Percentiles rank a stretch among this genome's conserved stretches.
These are phyloP conservation scores for Suillus luteus DNA, from an alignment of 768 basidiomycete genomes.

Conservation along the genomic window DNA sequence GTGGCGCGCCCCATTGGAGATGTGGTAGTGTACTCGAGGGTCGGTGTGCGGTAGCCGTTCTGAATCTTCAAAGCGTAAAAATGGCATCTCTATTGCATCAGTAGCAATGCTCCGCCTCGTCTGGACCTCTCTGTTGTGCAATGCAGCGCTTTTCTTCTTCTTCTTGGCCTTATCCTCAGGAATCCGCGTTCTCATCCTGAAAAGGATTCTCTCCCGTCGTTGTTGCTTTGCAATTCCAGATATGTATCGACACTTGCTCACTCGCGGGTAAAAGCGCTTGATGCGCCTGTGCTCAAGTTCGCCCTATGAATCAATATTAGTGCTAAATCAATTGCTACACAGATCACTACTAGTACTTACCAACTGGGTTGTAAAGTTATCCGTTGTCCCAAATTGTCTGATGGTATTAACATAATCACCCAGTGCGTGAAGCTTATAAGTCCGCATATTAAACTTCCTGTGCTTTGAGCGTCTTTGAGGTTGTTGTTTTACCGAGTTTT, in stretches of 20 bases:
- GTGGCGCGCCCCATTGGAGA: not conserved
- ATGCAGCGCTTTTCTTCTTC: too few species aligned
- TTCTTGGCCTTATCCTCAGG: too few species aligned
- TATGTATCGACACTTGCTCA: slow-evolving; percentile 35
- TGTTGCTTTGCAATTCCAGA: slow-evolving; percentile 34
- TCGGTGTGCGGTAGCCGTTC: not conserved
- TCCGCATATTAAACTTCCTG: slow-evolving; percentile 10
- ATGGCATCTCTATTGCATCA: not conserved
- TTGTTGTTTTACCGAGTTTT: slow-evolving; percentile 14
- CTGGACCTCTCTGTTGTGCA: not conserved
- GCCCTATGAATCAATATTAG: slow-evolving; percentile 26
- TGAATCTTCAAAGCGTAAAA: not conserved
- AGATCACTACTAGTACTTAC: too few species aligned
- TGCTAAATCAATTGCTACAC: not conserved
- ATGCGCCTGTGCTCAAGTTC: slow-evolving; percentile 39
- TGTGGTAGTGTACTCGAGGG: not conserved
- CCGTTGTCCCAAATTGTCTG: slow-evolving; percentile 32
- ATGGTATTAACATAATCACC: slow-evolving; percentile 15
- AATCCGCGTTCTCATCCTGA: not conserved
- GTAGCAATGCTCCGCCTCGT: too few species aligned
- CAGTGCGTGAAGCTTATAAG: slow-evolving; percentile 18
- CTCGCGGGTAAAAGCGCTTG: slow-evolving; percentile 40
- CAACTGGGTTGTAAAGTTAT: slow-evolving; percentile 24
- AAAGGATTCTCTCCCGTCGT: slow-evolving; percentile 15
- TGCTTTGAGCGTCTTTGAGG: not conserved